These are phyloP conservation scores for Limonium bicolor DNA, from an alignment of 148 eudicot genomes.

Conservation along the genomic window DNA sequence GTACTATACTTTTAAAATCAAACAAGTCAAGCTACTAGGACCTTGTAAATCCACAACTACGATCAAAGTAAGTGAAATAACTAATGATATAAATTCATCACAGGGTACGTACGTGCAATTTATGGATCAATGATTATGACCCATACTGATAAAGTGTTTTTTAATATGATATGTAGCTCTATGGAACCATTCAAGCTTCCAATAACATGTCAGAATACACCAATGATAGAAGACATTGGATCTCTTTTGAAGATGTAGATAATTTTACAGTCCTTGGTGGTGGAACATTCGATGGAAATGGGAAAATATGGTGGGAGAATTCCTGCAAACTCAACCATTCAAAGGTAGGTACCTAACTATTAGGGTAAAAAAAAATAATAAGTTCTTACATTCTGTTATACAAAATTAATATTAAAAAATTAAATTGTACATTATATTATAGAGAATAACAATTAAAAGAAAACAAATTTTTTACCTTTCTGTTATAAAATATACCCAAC, in stretches of 20 bases:
- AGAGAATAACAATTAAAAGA: too few species aligned
- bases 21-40: constrained; percentile 40
- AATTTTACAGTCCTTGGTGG: constrained; percentile 37
- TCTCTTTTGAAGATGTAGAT: constrained; percentile 21
- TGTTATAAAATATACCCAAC: too few species aligned
- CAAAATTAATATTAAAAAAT: neutral
- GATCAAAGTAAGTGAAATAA: too few species aligned
- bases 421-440: neutral
- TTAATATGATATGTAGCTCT: constrained; percentile 29
- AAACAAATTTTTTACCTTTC: neutral
- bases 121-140: too few species aligned
- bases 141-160: neutral
- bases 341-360: too few species aligned
- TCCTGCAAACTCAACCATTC: constrained; percentile 57
- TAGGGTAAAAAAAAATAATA: too few species aligned
- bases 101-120: too few species aligned
- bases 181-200: constrained; percentile 47
- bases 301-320: constrained; percentile 66
- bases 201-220: constrained; percentile 25
- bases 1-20: constrained; percentile 32
- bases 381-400: too few species aligned
- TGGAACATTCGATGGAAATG: constrained; percentile 62
- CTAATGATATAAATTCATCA: constrained; percentile 6
- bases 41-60: constrained; percentile 40
- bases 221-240: constrained; percentile 34